Evolutionary conservation across 2,329 filamentous ascomycete genomes (phyloP), one percentile per base, ranked within the genome.

Genomic region (Aspergillus novofumigatus): DNA sequence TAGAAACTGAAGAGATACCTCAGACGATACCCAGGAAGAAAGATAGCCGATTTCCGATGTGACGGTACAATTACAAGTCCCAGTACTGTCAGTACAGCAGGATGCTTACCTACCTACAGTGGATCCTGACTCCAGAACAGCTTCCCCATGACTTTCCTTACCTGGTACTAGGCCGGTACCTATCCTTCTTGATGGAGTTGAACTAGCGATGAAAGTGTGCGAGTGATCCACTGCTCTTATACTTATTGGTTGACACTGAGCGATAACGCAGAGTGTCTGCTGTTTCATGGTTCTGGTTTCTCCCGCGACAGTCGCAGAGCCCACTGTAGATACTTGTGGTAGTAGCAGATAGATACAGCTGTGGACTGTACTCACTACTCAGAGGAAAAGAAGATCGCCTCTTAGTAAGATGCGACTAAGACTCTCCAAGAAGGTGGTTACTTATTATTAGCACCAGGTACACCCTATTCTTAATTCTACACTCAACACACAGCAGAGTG

Each of bases 221-320:
- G 9, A 14, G 21, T 38, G 38, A 10, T 44, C 62, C 59, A 62
- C 54, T 44, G 3, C 1, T 10, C 4, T 8, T 8, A 4, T 11
- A n/a, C 21, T 55, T 4, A 58, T 58, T 57, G 54, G 48, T 2
- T 21, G 8, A 2, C 3, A n/a, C 7, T 4, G 3, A 6, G 14
- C 11, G 32, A 6, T 52, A 47, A 55, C 50, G 45, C 52, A 56
- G 49, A 53, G 52, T 49, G 57, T 23, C 53, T 57, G 53, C 45
- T 59, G 56, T 61, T 64, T 62, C 58, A 57, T 64, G 62, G 59
- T 57, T 58, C 53, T 64, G 60, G 59, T 58, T 58, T 55, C 55
- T 62, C 62, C 60, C 60, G 62, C 62, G 55, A 62, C 60, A 59
- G 58, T 61, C 56, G 59, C 60, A 47, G 44, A 44, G 7, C 10